These are phyloP conservation scores for Starmerella scarabaei DNA, from an alignment of 805 yeast genomes.

Conservation along the genomic window DNA sequence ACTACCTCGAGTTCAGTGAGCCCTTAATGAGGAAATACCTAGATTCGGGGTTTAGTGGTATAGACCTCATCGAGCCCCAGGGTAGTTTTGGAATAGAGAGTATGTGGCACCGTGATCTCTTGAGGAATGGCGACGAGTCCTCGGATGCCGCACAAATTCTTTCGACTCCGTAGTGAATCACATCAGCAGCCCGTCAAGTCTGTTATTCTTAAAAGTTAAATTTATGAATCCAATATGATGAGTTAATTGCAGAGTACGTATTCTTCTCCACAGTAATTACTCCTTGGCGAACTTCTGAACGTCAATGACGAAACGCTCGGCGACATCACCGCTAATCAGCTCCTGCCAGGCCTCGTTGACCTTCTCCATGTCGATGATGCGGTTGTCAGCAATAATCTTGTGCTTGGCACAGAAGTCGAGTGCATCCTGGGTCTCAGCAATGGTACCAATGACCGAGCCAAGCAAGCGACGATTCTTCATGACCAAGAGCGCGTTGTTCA, in stretches of 20 bases:
- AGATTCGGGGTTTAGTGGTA: not conserved
- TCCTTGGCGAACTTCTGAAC: constrained; percentile 1
- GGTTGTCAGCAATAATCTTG: constrained; percentile 49
- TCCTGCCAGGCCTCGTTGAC: constrained; percentile 17
- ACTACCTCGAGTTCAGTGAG: constrained; percentile 6
- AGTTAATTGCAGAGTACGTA: too few relatives aligned
- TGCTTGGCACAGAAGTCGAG: constrained; percentile 49
- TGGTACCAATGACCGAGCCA: constrained; percentile 50
- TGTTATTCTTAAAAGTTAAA: too few relatives aligned
- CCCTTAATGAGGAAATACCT: not conserved
- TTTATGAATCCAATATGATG: too few relatives aligned
- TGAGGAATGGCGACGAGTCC: too few relatives aligned
- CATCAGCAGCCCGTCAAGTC: too few relatives aligned
- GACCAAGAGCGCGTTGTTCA: constrained; percentile 36
- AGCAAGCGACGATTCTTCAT: constrained; percentile 29
- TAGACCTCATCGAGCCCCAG: not conserved
- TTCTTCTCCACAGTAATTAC: too few relatives aligned
- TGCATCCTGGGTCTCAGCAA: constrained; percentile 53
- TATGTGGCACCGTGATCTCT: not conserved
- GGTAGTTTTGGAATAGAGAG: not conserved
- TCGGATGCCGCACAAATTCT: too few relatives aligned
- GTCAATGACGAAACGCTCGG: constrained; percentile 17
- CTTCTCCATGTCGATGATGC: constrained; percentile 37
- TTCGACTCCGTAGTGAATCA: too few relatives aligned
- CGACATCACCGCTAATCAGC: constrained; percentile 10